These are phyloP conservation scores for Pseudotulostoma volvatum DNA, from an alignment of 495 filamentous ascomycete genomes.

Conservation along the genomic window DNA sequence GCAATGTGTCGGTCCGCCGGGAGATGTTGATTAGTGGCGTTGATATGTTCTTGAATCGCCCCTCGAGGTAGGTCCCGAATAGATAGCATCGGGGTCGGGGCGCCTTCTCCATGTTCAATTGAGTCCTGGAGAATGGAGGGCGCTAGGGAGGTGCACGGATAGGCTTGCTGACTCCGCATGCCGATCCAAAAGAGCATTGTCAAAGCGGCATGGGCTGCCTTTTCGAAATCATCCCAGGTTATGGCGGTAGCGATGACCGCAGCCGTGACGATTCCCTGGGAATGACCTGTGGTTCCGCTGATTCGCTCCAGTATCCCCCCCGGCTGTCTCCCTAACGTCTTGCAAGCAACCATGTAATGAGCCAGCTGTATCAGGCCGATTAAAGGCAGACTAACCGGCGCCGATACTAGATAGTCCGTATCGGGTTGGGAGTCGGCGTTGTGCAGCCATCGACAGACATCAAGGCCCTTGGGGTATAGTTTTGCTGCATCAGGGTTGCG, in stretches of 20 bases:
- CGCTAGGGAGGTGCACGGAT: conserved; percentile 84
- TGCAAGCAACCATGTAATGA: conserved; percentile 86
- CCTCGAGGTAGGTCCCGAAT: conserved; percentile 77
- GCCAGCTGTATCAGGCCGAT: conserved; percentile 91
- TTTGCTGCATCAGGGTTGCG: conserved; percentile 78
- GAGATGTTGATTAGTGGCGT: conserved; percentile 89
- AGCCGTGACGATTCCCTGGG: conserved; percentile 86
- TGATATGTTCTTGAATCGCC: conserved; percentile 83
- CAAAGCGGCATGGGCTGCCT: conserved; percentile 58
- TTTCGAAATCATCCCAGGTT: conserved; percentile 77
- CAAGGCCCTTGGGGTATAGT: conserved; percentile 87
- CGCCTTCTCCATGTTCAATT: conserved; percentile 80
- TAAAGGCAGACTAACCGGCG: conserved; percentile 90
- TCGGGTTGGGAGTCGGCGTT: conserved; percentile 79
- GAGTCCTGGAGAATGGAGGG: conserved; percentile 88
- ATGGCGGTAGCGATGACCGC: conserved; percentile 79
- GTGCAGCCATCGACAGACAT: conserved; percentile 84
- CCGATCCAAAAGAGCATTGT: conserved; percentile 99
- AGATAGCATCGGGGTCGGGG: conserved; percentile 92
- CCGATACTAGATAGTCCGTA: conserved; percentile 87
- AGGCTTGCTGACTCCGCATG: conserved; percentile 93
- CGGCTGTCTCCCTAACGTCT: conserved; percentile 69
- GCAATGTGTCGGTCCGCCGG: conserved; percentile 82
- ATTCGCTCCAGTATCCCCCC: conserved; percentile 69
- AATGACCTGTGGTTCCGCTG: conserved; percentile 85